Conservation (phyloP, 2,329 filamentous ascomycete genomes). For the Aspergillus sp. region DNA sequence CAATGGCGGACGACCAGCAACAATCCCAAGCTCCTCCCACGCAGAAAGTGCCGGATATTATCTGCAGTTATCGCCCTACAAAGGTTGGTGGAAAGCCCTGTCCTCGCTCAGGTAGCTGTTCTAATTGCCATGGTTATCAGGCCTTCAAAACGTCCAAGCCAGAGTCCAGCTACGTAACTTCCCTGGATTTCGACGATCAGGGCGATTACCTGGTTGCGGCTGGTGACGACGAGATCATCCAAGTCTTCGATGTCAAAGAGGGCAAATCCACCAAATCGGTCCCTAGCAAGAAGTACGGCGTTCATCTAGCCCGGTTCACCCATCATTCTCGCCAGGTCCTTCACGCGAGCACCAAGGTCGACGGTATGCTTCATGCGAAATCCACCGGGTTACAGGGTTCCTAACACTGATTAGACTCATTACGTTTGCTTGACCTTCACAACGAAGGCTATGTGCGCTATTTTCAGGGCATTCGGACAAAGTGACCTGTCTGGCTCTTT, state of each 20-base stretch:
- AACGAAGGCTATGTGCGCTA: constrained; percentile 96
- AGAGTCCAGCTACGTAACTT: constrained; percentile 59
- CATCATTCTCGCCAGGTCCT: constrained; percentile 86
- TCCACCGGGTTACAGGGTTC: background rate
- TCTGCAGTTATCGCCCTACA: constrained; percentile 66
- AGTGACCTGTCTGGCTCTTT: constrained; percentile 75
- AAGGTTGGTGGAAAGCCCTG: constrained; percentile 48
- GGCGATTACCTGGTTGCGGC: constrained; percentile 87
- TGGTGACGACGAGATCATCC: constrained; percentile 87
- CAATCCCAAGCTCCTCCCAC: constrained; percentile 28
- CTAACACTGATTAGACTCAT: constrained; percentile 45
- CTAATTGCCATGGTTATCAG: constrained; percentile 12
- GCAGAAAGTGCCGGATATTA: constrained; percentile 66
- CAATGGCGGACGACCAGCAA: constrained; percentile 22
- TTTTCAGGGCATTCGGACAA: constrained; percentile 81
- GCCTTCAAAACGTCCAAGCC: constrained; percentile 28
- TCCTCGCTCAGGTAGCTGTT: background rate
- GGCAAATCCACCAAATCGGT: constrained; percentile 82
- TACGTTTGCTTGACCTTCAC: constrained; percentile 76
- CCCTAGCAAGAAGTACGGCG: constrained; percentile 93
- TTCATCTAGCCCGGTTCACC: constrained; percentile 87
- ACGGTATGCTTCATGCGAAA: constrained; percentile 46
- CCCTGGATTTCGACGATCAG: constrained; percentile 91
- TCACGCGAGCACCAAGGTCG: constrained; percentile 91
- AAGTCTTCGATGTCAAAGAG: constrained; percentile 88